phyloP scores from a whole-genome alignment of 768 basidiomycete genomes.

The Hebeloma cylindrosporum region DNA sequence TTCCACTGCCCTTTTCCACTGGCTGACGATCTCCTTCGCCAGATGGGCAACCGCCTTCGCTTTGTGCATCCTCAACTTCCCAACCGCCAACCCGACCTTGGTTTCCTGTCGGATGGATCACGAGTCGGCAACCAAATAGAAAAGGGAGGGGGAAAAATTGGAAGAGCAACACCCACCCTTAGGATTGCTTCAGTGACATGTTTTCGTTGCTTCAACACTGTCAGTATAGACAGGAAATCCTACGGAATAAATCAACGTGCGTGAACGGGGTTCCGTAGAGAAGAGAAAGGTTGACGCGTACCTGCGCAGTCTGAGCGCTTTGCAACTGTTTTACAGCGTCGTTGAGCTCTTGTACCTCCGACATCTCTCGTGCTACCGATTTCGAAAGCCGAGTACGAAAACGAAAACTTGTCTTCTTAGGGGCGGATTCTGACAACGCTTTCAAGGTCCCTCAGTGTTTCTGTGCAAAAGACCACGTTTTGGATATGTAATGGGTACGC shows the following conservation, averaged over 20 bases:
- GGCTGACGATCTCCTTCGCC: constrained; percentile 89
- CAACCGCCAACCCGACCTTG: constrained; percentile 89
- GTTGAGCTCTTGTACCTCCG: constrained; percentile 66
- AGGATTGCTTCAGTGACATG: constrained; percentile 72
- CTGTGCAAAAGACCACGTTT: background rate
- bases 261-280: constrained; percentile 37
- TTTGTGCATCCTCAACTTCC: constrained; percentile 77
- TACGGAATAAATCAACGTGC: constrained; percentile 35
- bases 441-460: constrained; percentile 4
- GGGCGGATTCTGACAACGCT: constrained; percentile 3
- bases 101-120: constrained; percentile 62
- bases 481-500: too few relatives aligned
- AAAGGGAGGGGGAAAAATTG: constrained; percentile 27
- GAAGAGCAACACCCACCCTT: constrained; percentile 58
- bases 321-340: constrained; percentile 80
- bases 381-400: constrained; percentile 33
- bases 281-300: constrained; percentile 26
- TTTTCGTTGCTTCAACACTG: constrained; percentile 63
- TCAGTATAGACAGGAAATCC: constrained; percentile 65
- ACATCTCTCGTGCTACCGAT: constrained; percentile 38
- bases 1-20: constrained; percentile 89
- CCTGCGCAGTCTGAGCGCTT: constrained; percentile 46
- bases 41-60: constrained; percentile 74
- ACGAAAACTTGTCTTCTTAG: constrained; percentile 10
- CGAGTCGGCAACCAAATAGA: constrained; percentile 16